Base-by-base conservation (phyloP, 1,284 basidiomycete genomes). In the Peniophora sp. region DNA sequence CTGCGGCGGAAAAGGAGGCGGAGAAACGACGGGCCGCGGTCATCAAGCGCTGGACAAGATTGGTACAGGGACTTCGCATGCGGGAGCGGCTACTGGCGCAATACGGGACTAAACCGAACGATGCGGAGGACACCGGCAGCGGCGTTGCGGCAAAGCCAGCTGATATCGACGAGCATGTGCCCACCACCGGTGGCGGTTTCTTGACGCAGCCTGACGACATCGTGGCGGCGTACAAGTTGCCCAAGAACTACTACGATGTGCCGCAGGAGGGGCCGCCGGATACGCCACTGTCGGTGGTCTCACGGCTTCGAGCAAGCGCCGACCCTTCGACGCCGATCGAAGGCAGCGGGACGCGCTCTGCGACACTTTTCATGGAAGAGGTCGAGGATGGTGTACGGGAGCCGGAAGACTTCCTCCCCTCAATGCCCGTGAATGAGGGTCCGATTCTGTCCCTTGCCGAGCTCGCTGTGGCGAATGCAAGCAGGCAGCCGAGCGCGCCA, bases 51-150 rank as follows among this genome's bases (percentile, higher is more conserved):
- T 99, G 97, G 97, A 80, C 75, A 45, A 85, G 86, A 58, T 77
- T 99, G 27, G 77, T 98, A 24, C 89, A 92, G 38, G 95, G 94
- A 1, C 73, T 98, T 45, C 79, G 89, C 23, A 91, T 98, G 52
- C 79, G 92, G 9, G 76, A 87, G 61, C 78, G 93, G 35, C 72
- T 98, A 32, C 83, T 88, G 59, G 81, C 82, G 48, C 84, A 96
- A 63, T 98, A 97, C 66, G 81, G 78, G 5, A 68, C 64, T 5
- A 59, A 64, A n/a, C 6, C 38, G 5, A 41, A 20, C 8, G 16
- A 41, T 41, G 38, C 6, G 38, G 16, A n/a, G 38, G 19, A n/a
- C 8, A 5, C 27, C 5, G 6, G 27, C 27, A 12, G 6, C 6
- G 12, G 12, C 27, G 12, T 32, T 12, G 27, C 12, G 12, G 12